Evolutionary conservation across 176 grass and related monocot genomes (phyloP), one percentile per base, ranked within the genome.

Genomic region (Ensete ventricosum): DNA sequence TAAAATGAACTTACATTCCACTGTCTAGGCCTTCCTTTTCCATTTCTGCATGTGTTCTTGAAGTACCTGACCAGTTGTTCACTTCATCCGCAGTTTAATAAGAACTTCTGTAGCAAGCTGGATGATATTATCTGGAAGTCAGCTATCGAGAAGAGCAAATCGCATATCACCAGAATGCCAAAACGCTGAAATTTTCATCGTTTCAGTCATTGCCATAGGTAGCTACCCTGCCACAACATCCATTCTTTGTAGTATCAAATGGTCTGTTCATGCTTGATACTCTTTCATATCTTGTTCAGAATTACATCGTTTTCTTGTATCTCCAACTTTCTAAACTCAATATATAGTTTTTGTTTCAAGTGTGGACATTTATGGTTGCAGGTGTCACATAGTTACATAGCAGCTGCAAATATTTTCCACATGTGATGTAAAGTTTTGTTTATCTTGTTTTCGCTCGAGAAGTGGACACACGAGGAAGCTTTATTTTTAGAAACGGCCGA

Each of bases 71-170:
- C 60, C 53, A 19, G 16, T 55, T 24, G 22, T 85, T 73, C 26
- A 51, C 12, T 82, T 50, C 24, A 54, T 49, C 77, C 68, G 43
- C 86, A 99, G 95, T 89, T 99, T 48, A 72, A 87, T 82, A 88
- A 85, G 76, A 94, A 87, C 69, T 99, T 89, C 58, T 83, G 83
- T 62, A 84, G 78, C 81, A 99, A 99, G 81, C 82, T 99, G 65
- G 88, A 99, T 79, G 90, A 99, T 60, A 94, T 99, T 67, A 88
- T 94, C 71, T 89, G 88, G 95, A 91, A 84, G 81, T 68, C 74
- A 74, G 78, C 80, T 16, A 65, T 66, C 51, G 88, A 99, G 73
- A 99, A 91, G 86, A 78, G 76, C 21, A 94, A 86, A 84, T 89
- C 86, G 73, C 88, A 86, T 54, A 76, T 34, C 65, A 74, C 73